phyloP scores from a whole-genome alignment of 169 alveolate genomes.

The Babesia caballi region DNA sequence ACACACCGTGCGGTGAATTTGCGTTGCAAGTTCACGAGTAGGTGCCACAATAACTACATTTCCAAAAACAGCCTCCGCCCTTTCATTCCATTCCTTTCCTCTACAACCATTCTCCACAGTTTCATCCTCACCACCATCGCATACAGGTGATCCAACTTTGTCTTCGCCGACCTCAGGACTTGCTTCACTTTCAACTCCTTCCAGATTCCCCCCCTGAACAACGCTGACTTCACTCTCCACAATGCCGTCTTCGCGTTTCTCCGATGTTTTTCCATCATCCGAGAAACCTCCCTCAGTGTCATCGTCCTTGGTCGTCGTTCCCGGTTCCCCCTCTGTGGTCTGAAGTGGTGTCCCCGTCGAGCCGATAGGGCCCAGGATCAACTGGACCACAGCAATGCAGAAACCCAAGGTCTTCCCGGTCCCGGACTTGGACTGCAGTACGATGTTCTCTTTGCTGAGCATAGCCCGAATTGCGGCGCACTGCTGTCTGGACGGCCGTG shows the following conservation, averaged over 20 bases:
- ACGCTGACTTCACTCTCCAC: too few relatives aligned
- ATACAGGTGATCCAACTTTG: too few relatives aligned
- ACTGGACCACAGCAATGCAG: constrained; percentile 61
- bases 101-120: too few relatives aligned
- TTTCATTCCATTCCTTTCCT: background rate
- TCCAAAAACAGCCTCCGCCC: constrained; percentile 31
- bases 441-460: constrained; percentile 12
- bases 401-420: constrained; percentile 79
- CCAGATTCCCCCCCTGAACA: too few relatives aligned
- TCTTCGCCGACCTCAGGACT: too few relatives aligned
- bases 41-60: constrained; percentile 70
- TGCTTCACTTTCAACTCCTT: too few relatives aligned
- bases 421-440: constrained; percentile 76
- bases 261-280: too few relatives aligned
- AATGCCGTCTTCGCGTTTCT: background rate
- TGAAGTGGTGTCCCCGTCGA: too few relatives aligned
- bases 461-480: constrained; percentile 17
- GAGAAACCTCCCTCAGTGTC: background rate
- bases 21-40: constrained; percentile 76
- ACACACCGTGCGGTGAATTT: constrained; percentile 39
- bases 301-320: too few relatives aligned
- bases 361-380: too few relatives aligned
- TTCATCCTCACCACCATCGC: too few relatives aligned
- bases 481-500: constrained; percentile 41
- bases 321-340: too few relatives aligned